Evolutionary conservation across 306 rosid species (phyloP).

Genomic region (Prunus mira): DNA sequence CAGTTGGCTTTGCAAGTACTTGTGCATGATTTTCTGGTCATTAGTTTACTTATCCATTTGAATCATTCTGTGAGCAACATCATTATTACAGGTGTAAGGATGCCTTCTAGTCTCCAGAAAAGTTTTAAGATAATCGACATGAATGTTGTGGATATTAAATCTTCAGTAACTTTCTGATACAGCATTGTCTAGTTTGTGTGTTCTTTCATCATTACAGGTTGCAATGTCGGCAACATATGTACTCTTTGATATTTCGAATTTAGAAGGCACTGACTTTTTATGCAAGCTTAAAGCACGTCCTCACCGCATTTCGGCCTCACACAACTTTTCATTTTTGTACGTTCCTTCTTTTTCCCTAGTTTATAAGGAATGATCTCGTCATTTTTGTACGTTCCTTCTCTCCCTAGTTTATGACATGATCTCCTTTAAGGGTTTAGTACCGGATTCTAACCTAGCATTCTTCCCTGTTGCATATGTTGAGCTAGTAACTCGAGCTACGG

Average conservation of each 20-base stretch:
- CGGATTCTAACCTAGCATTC: neutral
- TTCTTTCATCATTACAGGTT: neutral
- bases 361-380: too few relatives aligned
- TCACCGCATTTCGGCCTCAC: too few relatives aligned
- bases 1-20: slow-evolving; percentile 4
- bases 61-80: neutral
- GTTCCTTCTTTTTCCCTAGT: neutral
- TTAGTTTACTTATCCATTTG: neutral
- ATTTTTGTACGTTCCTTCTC: too few relatives aligned
- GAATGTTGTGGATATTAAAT: neutral
- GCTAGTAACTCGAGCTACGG: neutral
- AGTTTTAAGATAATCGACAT: neutral
- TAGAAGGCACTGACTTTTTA: neutral
- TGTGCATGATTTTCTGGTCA: neutral
- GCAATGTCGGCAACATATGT: neutral
- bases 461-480: neutral
- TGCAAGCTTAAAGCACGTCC: neutral
- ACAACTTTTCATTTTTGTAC: too few relatives aligned
- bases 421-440: too few relatives aligned
- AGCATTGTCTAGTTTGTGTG: neutral
- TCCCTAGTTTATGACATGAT: too few relatives aligned
- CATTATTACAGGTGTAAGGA: neutral
- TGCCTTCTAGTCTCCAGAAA: neutral
- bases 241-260: neutral
- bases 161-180: neutral